phyloP scores from a whole-genome alignment of 1,284 basidiomycete genomes.

The Ustilago bromivora region DNA sequence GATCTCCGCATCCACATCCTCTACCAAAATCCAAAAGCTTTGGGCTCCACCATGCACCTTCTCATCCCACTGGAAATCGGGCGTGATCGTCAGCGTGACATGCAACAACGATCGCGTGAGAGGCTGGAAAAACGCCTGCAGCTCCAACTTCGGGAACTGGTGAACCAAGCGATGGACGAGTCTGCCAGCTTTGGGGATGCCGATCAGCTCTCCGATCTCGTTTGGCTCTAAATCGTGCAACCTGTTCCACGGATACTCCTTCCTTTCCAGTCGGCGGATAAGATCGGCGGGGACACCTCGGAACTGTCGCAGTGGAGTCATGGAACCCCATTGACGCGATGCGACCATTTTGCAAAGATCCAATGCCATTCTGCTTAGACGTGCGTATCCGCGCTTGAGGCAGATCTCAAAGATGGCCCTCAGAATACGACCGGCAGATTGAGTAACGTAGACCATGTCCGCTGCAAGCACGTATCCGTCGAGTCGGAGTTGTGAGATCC shows the following conservation, averaged over 20 bases:
- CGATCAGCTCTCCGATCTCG: constrained; percentile 84
- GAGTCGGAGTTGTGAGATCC: constrained; percentile 92
- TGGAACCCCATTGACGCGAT: constrained; percentile 88
- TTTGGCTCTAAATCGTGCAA: constrained; percentile 68
- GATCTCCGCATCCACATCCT: constrained; percentile 96
- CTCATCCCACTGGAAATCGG: constrained; percentile 97
- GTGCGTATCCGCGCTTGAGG: constrained; percentile 96
- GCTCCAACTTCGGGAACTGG: constrained; percentile 92
- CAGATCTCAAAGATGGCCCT: constrained; percentile 99
- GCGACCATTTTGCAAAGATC: constrained; percentile 95
- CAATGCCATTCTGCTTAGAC: constrained; percentile 88
- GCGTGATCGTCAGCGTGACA: constrained; percentile 76
- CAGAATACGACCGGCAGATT: constrained; percentile 78
- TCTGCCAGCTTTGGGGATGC: constrained; percentile 86
- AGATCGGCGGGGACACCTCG: constrained; percentile 87
- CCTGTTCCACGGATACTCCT: constrained; percentile 77
- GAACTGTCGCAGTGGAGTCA: constrained; percentile 97
- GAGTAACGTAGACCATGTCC: constrained; percentile 90
- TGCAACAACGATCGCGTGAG: constrained; percentile 66
- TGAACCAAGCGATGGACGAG: constrained; percentile 95
- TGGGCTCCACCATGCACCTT: constrained; percentile 89
- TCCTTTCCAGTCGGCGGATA: constrained; percentile 91
- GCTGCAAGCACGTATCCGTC: constrained; percentile 96
- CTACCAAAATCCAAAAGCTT: constrained; percentile 88
- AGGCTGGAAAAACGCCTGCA: constrained; percentile 72